phyloP scores from a whole-genome alignment of 441 rosid species.

The Breynia disticha region DNA sequence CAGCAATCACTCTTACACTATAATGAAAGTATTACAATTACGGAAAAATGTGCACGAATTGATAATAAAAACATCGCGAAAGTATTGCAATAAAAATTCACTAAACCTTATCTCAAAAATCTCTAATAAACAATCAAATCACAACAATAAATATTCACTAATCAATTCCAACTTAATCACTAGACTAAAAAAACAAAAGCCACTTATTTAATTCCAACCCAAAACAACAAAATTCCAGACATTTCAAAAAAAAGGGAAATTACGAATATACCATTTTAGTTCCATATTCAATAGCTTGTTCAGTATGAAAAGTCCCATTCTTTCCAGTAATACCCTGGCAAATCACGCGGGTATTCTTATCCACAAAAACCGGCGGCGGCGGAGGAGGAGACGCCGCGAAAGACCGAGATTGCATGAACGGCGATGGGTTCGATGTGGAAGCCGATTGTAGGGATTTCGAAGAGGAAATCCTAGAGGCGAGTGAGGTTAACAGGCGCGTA shows the following conservation, averaged over 20 bases:
- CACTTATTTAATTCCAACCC: background rate
- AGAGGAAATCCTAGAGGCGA: slow-evolving; percentile 7
- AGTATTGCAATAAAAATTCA: too few relatives aligned
- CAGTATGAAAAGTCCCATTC: too few relatives aligned
- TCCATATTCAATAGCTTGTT: slow-evolving; percentile 98
- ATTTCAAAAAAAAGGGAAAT: background rate
- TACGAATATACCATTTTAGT: slow-evolving; percentile 65
- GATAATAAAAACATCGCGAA: too few relatives aligned
- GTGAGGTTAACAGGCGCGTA: slow-evolving; percentile 4
- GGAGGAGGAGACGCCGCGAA: slow-evolving; percentile 39
- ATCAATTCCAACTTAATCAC: too few relatives aligned
- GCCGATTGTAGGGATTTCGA: background rate
- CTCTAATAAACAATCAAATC: too few relatives aligned
- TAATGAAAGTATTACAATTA: too few relatives aligned
- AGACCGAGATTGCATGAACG: slow-evolving; percentile 5
- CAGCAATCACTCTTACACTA: background rate
- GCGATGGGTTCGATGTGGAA: background rate
- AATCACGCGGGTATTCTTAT: slow-evolving; percentile 75
- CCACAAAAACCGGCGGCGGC: slow-evolving; percentile 79
- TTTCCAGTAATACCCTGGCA: slow-evolving; percentile 98
- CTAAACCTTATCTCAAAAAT: too few relatives aligned
- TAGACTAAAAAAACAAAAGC: background rate
- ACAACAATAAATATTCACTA: too few relatives aligned
- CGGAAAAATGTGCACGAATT: too few relatives aligned
- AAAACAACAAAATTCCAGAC: background rate